Evolutionary conservation across 306 rosid genomes (phyloP), one percentile per base, ranked within the genome.

Genomic region (Acacia acuminata): DNA sequence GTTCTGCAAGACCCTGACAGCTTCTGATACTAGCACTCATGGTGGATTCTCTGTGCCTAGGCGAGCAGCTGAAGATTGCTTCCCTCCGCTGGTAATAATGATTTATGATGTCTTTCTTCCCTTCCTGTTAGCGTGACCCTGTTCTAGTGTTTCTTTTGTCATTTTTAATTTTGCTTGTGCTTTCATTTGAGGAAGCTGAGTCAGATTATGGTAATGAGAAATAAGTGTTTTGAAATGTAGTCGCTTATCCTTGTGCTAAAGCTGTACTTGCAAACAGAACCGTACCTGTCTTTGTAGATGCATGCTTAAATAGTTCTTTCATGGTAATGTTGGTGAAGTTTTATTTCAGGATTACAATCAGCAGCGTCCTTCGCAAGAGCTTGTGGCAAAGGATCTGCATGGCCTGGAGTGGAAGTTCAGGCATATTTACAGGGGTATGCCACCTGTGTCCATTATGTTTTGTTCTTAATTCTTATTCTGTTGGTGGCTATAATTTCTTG

Each of bases 1-100:
- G 99, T 96, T 96, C 92, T 96, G 99, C 84, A 96, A 96, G 92
- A 96, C 99, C 71, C 94, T 96, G 36, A 96, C 99, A 10, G 99
- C 99, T 67, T 96, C 99, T 19, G 99, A 96, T 82, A 96, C 99
- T 10, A 96, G 99, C 86, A 94, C 99, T 81, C 99, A 96, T 73
- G 99, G 99, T 70, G 99, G 99, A 30, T 96, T 96, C 86, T 96
- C 99, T 3, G 99, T 96, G 34, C 99, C 99, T 42, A 94, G 99
- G 44, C 94, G 99, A 14, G 99, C 99, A 1, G 99, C 99, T n/a
- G 99, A 96, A 85, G 99, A 96, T 86, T 96, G 99, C 88, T 96
- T 96, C 78, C 98, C 99, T 77, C 94, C 98, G 53, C 88, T 96
- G 97, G 99, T 96, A 92, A 82, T 65, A 20, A 48, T 65, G 30